phyloP scores from a whole-genome alignment of 352 stramenopile species.

The Blastocystis sp. region DNA sequence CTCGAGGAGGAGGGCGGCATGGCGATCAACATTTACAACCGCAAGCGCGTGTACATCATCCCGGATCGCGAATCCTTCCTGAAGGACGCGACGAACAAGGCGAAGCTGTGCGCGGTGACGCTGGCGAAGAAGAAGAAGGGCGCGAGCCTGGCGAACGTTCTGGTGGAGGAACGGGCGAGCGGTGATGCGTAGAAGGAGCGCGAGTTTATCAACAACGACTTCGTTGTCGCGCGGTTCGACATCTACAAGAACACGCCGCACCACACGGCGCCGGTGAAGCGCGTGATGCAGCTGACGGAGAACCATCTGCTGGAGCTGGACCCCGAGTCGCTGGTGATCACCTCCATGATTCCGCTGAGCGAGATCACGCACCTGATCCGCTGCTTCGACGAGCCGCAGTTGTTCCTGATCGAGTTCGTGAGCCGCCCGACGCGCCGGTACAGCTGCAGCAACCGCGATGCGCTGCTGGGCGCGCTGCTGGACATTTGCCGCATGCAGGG shows the following conservation, averaged over 20 bases:
- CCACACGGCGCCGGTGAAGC: conserved; percentile 67
- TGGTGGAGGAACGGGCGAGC: not conserved
- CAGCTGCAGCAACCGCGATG: conserved; percentile 64
- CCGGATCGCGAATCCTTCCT: conserved; percentile 52
- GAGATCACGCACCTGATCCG: conserved; percentile 67
- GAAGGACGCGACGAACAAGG: conserved; percentile 42
- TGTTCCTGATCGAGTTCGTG: conserved; percentile 63
- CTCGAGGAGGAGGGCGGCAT: conserved; percentile 58
- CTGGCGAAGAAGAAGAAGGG: conserved; percentile 56
- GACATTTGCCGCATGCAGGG: conserved; percentile 68
- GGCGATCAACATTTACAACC: conserved; percentile 46
- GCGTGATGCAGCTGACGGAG: conserved; percentile 69
- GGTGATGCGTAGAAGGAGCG: conserved; percentile 56
- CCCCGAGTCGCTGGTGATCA: conserved; percentile 63
- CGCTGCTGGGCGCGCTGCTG: conserved; percentile 56
- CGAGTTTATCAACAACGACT: conserved; percentile 67
- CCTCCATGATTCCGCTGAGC: conserved; percentile 63
- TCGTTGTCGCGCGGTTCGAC: conserved; percentile 61
- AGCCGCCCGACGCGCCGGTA: conserved; percentile 52
- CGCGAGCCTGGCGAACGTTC: conserved; percentile 19
- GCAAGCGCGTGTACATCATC: conserved; percentile 66
- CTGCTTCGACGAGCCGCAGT: conserved; percentile 68
- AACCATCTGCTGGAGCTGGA: conserved; percentile 64
- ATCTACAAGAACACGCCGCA: conserved; percentile 55
- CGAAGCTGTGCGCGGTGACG: conserved; percentile 49